Evolutionary conservation across 2,329 filamentous ascomycete species (phyloP), one percentile per base, ranked within the genome.

Genomic region (Scedosporium apiospermum): DNA sequence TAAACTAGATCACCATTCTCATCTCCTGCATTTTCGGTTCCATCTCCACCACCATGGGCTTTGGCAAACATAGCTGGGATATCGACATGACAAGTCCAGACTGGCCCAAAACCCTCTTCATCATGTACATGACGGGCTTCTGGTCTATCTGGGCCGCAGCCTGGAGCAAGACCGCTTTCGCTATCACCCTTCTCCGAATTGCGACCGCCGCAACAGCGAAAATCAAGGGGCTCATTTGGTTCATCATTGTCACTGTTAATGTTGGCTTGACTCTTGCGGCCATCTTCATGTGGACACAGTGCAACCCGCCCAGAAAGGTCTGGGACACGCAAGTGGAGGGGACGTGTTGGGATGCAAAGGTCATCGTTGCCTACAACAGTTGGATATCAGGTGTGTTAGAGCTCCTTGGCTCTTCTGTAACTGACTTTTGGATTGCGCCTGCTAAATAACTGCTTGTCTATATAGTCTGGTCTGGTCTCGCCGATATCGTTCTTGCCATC

Each of bases 401-500:
- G 6, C 4, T 21, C 30, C 10, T 12, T 62, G n/a, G 4, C 46
- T 61, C 9, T 57, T 9, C 30, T 46, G 0, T 6, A 10, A 26
- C 6, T 55, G 14, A 6, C 46, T 34, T 30, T 49, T 27, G 18
- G 26, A 10, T 16, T n/a, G 9, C 6, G 18, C 16, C 23, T 16
- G 16, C 59, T 62, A 46, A 63, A 41, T 16, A 63, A 16, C 2
- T 2, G 10, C 12, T 30, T 58, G 10, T 7, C 34, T 38, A 10
- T 16, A 18, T 65, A 66, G 70, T 66, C 0, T 75, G 74, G 61
- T 75, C 74, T 2, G 74, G 72, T 1, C 63, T 66, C 2, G 73
- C 75, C 67, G 76, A 78, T 26, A 71, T 78, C 16, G 63, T 74
- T 2, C 67, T 79, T 6, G 76, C 76, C 0, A 34, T 76, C 0